Percentiles rank a stretch among this genome's conserved stretches.
phyloP scores from a whole-genome alignment of 148 eudicot species.

The Hydrangea macrophylla region DNA sequence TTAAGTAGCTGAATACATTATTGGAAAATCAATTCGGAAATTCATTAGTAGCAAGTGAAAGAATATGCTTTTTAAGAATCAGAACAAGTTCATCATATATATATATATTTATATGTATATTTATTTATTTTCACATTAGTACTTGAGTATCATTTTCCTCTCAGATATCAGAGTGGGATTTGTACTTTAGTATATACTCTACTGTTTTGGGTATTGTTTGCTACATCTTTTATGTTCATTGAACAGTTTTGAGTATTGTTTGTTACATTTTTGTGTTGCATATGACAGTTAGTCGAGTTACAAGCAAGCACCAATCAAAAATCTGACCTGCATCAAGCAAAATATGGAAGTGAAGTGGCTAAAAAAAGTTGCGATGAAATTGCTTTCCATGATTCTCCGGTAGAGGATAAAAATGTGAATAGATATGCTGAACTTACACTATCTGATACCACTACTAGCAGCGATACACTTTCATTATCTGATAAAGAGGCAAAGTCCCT shows the following conservation, averaged over 20 bases:
- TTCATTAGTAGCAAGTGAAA: too few species aligned
- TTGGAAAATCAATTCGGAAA: too few species aligned
- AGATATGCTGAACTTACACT: not conserved
- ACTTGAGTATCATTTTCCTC: too few species aligned
- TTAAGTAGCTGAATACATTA: too few species aligned
- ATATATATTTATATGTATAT: too few species aligned
- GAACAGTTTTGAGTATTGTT: not conserved
- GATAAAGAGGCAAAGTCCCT: conserved; percentile 1
- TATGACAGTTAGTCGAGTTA: conserved; percentile 12
- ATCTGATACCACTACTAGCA: not conserved
- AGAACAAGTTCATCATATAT: too few species aligned
- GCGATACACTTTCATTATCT: conserved; percentile 12
- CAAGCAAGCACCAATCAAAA: conserved; percentile 8
- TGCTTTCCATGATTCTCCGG: not conserved
- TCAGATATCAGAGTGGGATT: too few species aligned
- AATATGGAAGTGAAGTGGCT: conserved; percentile 2
- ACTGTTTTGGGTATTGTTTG: not conserved
- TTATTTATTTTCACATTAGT: too few species aligned
- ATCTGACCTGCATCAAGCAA: conserved; percentile 16
- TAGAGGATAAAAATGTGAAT: not conserved
- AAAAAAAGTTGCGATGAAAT: conserved; percentile 11
- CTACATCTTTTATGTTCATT: conserved; percentile 1
- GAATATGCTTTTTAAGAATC: too few species aligned
- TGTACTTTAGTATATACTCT: not conserved
- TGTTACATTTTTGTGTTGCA: not conserved